These are phyloP conservation scores for Cymbopogon citratus DNA, from an alignment of 176 grass and related monocot species.

Conservation along the genomic window DNA sequence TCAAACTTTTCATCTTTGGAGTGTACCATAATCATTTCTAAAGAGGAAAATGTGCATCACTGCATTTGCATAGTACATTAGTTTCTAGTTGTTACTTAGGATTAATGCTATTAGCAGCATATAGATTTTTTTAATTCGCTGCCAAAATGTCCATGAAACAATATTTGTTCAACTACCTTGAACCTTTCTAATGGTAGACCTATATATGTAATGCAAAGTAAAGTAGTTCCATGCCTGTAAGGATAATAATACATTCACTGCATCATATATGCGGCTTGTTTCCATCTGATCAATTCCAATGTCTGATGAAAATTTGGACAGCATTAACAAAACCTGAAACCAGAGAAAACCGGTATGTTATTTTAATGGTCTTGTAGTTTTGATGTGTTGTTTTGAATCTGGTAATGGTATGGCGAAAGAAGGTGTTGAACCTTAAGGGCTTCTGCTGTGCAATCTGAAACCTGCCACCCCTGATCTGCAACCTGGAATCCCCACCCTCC, in stretches of 20 bases:
- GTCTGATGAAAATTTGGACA: constrained; percentile 40
- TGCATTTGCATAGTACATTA: background rate
- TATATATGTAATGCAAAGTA: background rate
- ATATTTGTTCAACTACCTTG: background rate
- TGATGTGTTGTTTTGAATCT: constrained; percentile 15
- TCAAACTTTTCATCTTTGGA: background rate
- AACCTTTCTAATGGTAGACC: background rate
- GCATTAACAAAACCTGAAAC: constrained; percentile 54
- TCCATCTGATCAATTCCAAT: constrained; percentile 40
- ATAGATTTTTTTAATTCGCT: background rate
- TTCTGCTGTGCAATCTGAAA: constrained; percentile 85
- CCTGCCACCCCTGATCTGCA: constrained; percentile 65
- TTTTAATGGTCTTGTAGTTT: background rate
- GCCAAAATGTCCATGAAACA: background rate
- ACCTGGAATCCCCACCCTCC: constrained; percentile 71
- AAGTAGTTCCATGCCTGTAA: constrained; percentile 44
- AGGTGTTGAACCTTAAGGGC: constrained; percentile 56
- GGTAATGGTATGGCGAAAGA: background rate
- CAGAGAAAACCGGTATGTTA: background rate
- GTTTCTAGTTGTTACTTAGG: background rate
- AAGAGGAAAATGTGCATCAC: background rate
- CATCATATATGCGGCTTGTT: constrained; percentile 27
- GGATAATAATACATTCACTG: constrained; percentile 47
- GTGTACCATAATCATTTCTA: background rate
- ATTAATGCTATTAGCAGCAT: background rate